These are phyloP conservation scores for Picochlorum sp. DNA, from an alignment of 139 green algal genomes.

Conservation along the genomic window DNA sequence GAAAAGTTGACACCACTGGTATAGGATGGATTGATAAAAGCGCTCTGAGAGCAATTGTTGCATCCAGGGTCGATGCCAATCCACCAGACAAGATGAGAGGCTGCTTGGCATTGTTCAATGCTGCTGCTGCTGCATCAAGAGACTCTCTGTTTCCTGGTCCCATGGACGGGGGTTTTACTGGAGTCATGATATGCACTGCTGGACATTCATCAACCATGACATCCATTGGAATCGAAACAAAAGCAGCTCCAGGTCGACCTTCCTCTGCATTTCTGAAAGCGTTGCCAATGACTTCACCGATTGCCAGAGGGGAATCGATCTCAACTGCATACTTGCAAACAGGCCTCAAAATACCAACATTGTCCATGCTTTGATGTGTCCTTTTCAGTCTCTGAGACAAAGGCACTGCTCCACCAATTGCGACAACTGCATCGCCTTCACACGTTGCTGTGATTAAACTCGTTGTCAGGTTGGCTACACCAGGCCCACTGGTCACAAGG, in stretches of 20 bases:
- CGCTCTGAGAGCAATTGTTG: neutral
- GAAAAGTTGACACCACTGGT: conserved; percentile 15
- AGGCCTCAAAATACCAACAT: conserved; percentile 7
- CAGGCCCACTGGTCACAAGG: neutral
- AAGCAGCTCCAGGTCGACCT: conserved; percentile 8
- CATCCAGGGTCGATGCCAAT: neutral
- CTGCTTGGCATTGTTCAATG: neutral
- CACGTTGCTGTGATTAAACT: conserved; percentile 10
- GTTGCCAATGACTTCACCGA: conserved; percentile 11
- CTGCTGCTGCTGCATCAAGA: conserved; percentile 3
- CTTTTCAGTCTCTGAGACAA: conserved; percentile 6
- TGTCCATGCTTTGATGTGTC: conserved; percentile 15
- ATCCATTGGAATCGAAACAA: conserved; percentile 15
- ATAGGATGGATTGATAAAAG: neutral
- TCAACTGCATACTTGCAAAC: conserved; percentile 12
- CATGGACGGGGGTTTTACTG: neutral
- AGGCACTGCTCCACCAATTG: conserved; percentile 8
- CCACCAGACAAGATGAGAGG: conserved; percentile 11
- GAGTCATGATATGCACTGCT: neutral
- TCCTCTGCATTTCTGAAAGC: conserved; percentile 13
- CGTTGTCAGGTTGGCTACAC: neutral
- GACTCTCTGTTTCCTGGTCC: neutral
- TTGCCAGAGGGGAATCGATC: conserved; percentile 1
- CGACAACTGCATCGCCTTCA: conserved; percentile 14
- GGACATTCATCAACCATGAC: conserved; percentile 2